Evolutionary conservation across 352 stramenopile species (phyloP), one percentile per base, ranked within the genome.

Genomic region (Phytophthora pluvialis): DNA sequence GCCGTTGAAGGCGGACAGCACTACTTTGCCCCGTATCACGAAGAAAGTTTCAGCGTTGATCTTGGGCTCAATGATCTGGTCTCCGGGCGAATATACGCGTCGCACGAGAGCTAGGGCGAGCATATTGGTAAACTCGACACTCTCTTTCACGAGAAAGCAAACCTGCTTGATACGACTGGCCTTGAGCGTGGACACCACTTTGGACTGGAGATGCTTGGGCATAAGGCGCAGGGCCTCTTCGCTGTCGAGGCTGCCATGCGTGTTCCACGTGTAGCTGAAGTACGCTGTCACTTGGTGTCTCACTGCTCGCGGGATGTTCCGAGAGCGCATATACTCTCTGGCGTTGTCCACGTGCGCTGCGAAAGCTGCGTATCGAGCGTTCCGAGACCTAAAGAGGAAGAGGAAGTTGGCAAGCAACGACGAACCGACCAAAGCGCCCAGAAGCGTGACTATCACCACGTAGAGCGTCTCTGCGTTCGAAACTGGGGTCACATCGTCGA

Each of bases 1-100:
- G 0, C 75, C 78, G 9, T 90, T 71, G 15, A 86, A 84, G 1
- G 69, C 70, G 0, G 71, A 75, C 0, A 89, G 31, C 11, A 80
- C 35, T 11, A 90, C 81, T 1, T 71, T 83, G 8, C 83, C 83
- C 1, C 78, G 80, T 10, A 89, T 83, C 0, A 90, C 81, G 26
- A 92, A 92, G 44, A 89, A 92, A 66, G 82, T 88, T 53, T 87
- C 77, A 1, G 80, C 73, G 28, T 90, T 92, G 26, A 80, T 75
- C 21, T 92, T 92, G 4, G 79, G 81, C 47, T 90, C 79, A 7
- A 89, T 89, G 21, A 92, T 88, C 6, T 71, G 70, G 32, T 92
- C 80, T 13, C 58, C 61, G 0, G 83, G 83, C 0, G 81, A 82
- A 32, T 90, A 91, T 0, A 89, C 70, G 4, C 73, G 74, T 44